phyloP scores from a whole-genome alignment of 345 rosid species.

The Hibiscus mutabilis region DNA sequence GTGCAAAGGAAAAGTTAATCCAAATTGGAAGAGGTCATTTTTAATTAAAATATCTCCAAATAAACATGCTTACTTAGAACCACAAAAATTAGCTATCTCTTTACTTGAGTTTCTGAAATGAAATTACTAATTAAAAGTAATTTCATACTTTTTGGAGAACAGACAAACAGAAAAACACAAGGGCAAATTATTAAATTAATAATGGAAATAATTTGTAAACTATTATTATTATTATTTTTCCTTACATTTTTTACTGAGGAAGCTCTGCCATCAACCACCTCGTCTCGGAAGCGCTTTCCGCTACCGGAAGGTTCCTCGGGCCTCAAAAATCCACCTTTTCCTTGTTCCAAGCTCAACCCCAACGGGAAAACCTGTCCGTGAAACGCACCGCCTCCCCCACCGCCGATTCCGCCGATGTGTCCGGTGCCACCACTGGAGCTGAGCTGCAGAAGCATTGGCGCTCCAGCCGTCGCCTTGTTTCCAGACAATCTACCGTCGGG shows the following conservation, averaged over 20 bases:
- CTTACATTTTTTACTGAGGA: conserved; percentile 70
- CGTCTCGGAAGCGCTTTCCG: conserved; percentile 67
- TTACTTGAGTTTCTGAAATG: no score
- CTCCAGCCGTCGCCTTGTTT: conserved; percentile 27
- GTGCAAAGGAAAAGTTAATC: neutral
- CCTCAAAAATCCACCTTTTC: conserved; percentile 73
- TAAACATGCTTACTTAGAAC: neutral
- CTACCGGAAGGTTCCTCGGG: conserved; percentile 74
- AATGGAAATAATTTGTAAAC: neutral
- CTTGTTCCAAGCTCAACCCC: conserved; percentile 86
- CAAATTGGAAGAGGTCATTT: neutral
- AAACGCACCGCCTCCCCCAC: conserved; percentile 49
- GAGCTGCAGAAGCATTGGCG: conserved; percentile 87
- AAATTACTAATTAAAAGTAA: neutral
- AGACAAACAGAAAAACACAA: conserved; percentile 1
- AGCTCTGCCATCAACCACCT: conserved; percentile 61
- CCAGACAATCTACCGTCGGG: conserved; percentile 40
- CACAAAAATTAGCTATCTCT: neutral
- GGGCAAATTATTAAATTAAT: neutral
- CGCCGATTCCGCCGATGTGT: conserved; percentile 37
- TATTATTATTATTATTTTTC: neutral
- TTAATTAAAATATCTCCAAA: neutral
- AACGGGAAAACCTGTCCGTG: conserved; percentile 71
- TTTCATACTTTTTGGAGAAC: conserved; percentile 14
- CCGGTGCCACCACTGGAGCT: conserved; percentile 64